phyloP scores from a whole-genome alignment of 2,329 filamentous ascomycete species.

The Cladosporium phlei region DNA sequence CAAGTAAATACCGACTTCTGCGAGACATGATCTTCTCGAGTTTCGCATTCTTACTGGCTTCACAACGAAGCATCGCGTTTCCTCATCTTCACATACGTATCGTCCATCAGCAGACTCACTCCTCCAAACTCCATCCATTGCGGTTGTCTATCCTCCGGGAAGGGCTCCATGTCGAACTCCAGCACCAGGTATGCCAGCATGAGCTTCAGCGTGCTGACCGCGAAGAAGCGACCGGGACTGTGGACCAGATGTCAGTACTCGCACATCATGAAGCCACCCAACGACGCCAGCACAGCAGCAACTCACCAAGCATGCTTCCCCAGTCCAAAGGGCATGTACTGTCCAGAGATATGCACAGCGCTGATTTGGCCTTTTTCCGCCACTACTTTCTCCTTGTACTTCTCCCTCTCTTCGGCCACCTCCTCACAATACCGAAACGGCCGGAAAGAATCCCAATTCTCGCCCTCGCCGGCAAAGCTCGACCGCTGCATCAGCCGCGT shows the following conservation, averaged over 20 bases:
- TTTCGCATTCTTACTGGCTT: no score
- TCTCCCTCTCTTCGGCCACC: not conserved
- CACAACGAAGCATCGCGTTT: no score
- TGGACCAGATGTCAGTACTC: not conserved
- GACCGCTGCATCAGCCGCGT: conserved; percentile 11
- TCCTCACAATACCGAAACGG: conserved; percentile 8
- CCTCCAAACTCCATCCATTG: conserved; percentile 12
- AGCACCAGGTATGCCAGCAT: conserved; percentile 15
- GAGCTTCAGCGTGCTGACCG: conserved; percentile 15
- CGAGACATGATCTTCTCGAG: no score
- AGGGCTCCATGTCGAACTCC: conserved; percentile 16
- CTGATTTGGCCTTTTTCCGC: conserved; percentile 3
- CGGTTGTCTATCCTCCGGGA: conserved; percentile 8
- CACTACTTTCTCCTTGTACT: not conserved
- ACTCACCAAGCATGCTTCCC: conserved; percentile 16
- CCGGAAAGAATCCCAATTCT: not conserved
- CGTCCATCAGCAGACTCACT: conserved; percentile 4
- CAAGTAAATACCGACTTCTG: no score
- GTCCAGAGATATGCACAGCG: conserved; percentile 10
- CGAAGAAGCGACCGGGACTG: conserved; percentile 19
- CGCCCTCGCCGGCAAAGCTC: not conserved
- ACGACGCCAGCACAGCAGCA: no score
- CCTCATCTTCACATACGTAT: conserved; percentile 5
- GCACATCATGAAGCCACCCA: not conserved
- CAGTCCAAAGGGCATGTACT: conserved; percentile 17